phyloP scores from a whole-genome alignment of 2,329 filamentous ascomycete genomes.

The Botrytis byssoidea region DNA sequence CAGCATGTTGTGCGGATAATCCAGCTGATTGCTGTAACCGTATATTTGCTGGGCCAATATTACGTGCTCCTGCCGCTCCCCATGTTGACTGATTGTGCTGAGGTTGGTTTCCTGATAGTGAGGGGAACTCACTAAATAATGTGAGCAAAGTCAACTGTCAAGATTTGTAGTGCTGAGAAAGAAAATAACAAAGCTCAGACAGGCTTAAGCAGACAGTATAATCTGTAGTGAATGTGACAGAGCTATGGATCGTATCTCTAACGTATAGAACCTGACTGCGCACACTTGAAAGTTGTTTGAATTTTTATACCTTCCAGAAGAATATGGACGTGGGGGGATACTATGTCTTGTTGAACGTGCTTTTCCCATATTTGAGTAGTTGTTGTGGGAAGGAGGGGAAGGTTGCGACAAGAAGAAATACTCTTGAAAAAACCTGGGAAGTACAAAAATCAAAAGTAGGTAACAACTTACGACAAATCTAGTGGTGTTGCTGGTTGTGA shows the following conservation, averaged over 20 bases:
- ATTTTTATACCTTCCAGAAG: constrained; percentile 15
- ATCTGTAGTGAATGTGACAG: background rate
- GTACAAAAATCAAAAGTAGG: constrained; percentile 27
- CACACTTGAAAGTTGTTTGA: background rate
- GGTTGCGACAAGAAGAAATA: background rate
- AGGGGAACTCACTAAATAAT: constrained; percentile 59
- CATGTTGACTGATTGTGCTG: constrained; percentile 40
- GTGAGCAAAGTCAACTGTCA: constrained; percentile 25
- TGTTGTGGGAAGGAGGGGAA: background rate
- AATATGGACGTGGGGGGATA: background rate
- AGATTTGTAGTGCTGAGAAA: background rate
- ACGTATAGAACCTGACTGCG: background rate
- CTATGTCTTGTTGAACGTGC: background rate
- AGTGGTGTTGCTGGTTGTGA: constrained; percentile 61
- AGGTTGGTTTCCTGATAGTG: constrained; percentile 59
- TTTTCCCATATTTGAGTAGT: constrained; percentile 12
- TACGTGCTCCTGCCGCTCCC: constrained; percentile 36
- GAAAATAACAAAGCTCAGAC: background rate
- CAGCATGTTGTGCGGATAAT: constrained; percentile 36
- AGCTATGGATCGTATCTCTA: background rate
- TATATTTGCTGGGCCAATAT: constrained; percentile 35
- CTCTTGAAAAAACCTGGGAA: constrained; percentile 17
- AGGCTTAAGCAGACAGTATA: background rate
- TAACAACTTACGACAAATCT: constrained; percentile 60
- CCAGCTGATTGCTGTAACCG: constrained; percentile 36